Percentiles rank a stretch among this genome's conserved stretches.
Conservation (phyloP, 2,329 filamentous ascomycete species). For the Clonostachys sp. region DNA sequence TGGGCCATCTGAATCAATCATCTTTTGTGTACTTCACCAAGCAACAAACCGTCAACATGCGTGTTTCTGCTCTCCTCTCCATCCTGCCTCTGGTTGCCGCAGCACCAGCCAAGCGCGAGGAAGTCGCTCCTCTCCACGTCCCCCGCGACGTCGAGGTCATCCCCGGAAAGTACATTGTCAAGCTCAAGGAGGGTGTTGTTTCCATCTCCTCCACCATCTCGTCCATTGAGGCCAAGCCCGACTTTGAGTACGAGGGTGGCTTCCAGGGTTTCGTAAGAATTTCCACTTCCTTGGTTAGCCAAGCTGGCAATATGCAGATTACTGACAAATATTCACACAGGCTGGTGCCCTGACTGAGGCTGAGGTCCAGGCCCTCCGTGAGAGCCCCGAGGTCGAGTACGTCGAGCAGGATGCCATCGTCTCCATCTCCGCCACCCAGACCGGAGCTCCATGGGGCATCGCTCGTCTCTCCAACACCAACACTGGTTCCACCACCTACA, state of each 20-base stretch:
- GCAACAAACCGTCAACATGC: slow-evolving; percentile 17
- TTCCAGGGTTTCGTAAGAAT: slow-evolving; percentile 15
- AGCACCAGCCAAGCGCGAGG: slow-evolving; percentile 19
- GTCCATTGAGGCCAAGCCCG: slow-evolving; percentile 20
- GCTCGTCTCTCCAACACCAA: slow-evolving; percentile 20
- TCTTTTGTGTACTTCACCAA: no score
- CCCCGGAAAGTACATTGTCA: slow-evolving; percentile 30
- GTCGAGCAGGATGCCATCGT: slow-evolving; percentile 26
- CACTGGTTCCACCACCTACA: slow-evolving; percentile 14
- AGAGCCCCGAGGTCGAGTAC: slow-evolving; percentile 19
- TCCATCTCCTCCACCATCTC: slow-evolving; percentile 16
- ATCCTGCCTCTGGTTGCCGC: slow-evolving; percentile 21
- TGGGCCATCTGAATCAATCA: no score
- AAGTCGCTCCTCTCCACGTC: slow-evolving; percentile 24
- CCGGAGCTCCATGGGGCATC: slow-evolving; percentile 26
- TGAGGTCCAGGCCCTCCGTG: slow-evolving; percentile 14
- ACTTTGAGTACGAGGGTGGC: slow-evolving; percentile 18
- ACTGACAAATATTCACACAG: no score
- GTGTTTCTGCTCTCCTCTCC: slow-evolving; percentile 21
- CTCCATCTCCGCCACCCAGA: slow-evolving; percentile 23
- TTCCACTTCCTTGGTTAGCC: no score
- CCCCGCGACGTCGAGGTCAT: slow-evolving; percentile 21
- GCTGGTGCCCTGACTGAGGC: slow-evolving; percentile 12
- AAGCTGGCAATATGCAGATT: no score
- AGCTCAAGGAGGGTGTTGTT: slow-evolving; percentile 18